phyloP scores from a whole-genome alignment of 495 filamentous ascomycete genomes.

The Penicillium canariense region DNA sequence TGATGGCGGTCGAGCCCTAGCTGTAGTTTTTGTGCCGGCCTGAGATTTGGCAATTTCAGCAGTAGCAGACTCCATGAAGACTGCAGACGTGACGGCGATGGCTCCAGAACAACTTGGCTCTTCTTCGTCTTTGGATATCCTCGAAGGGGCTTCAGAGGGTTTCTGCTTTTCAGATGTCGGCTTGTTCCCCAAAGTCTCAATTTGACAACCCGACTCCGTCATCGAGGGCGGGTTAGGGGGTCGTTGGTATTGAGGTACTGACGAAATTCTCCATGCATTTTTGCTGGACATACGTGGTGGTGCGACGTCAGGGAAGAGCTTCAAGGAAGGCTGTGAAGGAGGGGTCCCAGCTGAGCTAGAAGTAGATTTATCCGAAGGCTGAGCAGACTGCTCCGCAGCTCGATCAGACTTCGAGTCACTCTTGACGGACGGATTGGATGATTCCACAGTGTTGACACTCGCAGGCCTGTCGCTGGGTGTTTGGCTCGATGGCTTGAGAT shows the following conservation, averaged over 20 bases:
- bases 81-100: not conserved
- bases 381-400: not conserved
- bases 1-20: slow-evolving; percentile 23
- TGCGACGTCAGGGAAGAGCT: slow-evolving; percentile 39
- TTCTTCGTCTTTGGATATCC: not conserved
- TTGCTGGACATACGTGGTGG: slow-evolving; percentile 36
- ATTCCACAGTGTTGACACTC: not conserved
- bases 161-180: not conserved
- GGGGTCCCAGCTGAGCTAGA: slow-evolving; percentile 6
- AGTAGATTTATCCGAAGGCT: slow-evolving; percentile 6
- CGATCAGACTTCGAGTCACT: slow-evolving; percentile 7
- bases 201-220: not conserved
- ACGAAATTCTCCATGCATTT: slow-evolving; percentile 29
- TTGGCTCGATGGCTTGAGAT: not conserved
- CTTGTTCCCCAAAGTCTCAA: not conserved
- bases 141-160: not conserved
- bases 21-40: slow-evolving; percentile 8
- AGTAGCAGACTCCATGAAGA: not conserved
- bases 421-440: not conserved
- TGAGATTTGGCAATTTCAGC: slow-evolving; percentile 1
- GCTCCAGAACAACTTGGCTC: slow-evolving; percentile 12
- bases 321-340: slow-evolving; percentile 29
- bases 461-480: not conserved
- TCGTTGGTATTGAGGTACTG: slow-evolving; percentile 19
- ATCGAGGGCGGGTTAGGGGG: slow-evolving; percentile 11